Conservation (phyloP, 495 filamentous ascomycete genomes). For the Astrocystis sublimbata region DNA sequence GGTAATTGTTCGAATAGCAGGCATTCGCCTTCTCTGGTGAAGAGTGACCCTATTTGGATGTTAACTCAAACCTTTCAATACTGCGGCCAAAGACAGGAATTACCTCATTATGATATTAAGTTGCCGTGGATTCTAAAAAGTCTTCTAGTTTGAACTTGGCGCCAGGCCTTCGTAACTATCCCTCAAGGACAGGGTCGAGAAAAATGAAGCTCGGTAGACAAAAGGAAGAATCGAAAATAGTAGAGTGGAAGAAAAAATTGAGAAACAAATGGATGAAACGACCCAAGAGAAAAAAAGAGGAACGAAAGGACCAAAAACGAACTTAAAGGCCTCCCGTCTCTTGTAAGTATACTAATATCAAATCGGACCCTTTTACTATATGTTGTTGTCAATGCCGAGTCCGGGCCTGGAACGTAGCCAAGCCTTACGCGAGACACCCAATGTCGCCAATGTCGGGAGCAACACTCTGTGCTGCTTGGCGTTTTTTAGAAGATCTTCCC, state of each 20-base stretch:
- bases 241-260: neutral
- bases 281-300: neutral
- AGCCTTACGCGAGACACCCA: neutral
- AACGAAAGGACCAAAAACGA: neutral
- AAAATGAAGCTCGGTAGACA: neutral
- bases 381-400: neutral
- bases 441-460: neutral
- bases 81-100: neutral
- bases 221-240: neutral
- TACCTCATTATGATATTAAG: neutral
- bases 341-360: neutral
- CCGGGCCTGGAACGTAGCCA: slow-evolving; percentile 2
- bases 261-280: neutral
- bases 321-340: neutral
- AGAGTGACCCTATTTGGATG: neutral
- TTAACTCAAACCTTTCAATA: neutral
- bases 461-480: slow-evolving; percentile 1
- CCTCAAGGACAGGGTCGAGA: neutral
- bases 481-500: neutral
- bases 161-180: neutral
- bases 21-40: neutral
- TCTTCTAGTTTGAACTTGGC: neutral
- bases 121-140: neutral
- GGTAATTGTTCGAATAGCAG: neutral
- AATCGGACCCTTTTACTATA: neutral